Evolutionary conservation across 2,329 filamentous ascomycete genomes (phyloP), one percentile per base, ranked within the genome.

Genomic region (Aureobasidium namibiae): DNA sequence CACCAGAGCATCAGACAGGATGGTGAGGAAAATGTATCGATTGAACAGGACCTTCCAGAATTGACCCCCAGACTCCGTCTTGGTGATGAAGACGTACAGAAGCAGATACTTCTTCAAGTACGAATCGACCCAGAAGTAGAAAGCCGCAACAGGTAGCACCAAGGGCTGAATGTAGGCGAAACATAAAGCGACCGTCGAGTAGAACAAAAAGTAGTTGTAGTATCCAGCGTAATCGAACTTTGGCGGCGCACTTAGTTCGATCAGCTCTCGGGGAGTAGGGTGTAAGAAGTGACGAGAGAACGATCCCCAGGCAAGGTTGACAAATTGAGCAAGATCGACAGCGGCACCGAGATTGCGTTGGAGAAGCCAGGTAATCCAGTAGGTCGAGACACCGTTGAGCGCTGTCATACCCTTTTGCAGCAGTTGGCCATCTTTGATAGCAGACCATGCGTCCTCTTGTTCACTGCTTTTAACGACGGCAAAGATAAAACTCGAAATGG

Each of bases 151-250:
- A 0, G 89, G 85, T 8, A 99, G 80, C 1, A 94, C 88, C 24
- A 97, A 80, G 0, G 94, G 94, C 72, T 97, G 94, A 56, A 97
- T 80, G 1, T 86, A 84, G 1, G 87, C 85, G 68, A 94, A 96
- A 67, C 86, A 90, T 16, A 99, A 78, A 0, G 90, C 88, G 33
- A 97, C 89, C 0, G 92, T 96, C 24, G 88, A 80, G 75, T 97
- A 99, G 75, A 90, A 99, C 31, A 97, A 79, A 73, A 96, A 96
- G 72, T 95, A 97, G 73, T 96, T 97, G 81, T 96, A 99, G 75
- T 97, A 97, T 66, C 85, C 90, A 61, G 94, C 90, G 69, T 96
- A 97, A 66, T 97, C 92, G 71, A 99, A 96, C 0, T 89, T 80
- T 2, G 90, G 92, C 1, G 94, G 94, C 3, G 94, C 94, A 0